Conservation (phyloP, 139 green algal genomes). For the Chlamydomonas applanata region DNA sequence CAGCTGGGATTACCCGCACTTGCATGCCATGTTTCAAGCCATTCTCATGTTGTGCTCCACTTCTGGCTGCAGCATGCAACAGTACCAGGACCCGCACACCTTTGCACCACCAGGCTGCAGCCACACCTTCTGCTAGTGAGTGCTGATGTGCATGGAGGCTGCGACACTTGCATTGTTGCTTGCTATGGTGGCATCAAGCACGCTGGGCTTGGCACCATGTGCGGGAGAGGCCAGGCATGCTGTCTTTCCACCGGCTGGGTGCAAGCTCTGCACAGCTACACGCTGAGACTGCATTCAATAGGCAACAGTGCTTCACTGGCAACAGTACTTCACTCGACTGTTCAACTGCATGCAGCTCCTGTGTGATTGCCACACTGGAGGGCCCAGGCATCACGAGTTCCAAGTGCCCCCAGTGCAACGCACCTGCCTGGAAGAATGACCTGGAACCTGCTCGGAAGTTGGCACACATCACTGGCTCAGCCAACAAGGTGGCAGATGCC, state of each 20-base stretch:
- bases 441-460: constrained; percentile 9
- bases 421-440: constrained; percentile 66
- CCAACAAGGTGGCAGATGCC: no score
- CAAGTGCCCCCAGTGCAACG: constrained; percentile 51
- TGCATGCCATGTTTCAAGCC: no score
- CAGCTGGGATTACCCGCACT: not conserved
- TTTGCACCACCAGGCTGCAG: constrained; percentile 44
- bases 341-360: constrained; percentile 31
- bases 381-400: constrained; percentile 61
- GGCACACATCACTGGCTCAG: no score
- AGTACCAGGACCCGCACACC: constrained; percentile 37
- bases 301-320: not conserved
- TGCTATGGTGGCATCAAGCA: not conserved
- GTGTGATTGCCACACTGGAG: constrained; percentile 56
- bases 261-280: no score
- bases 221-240: no score
- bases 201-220: no score
- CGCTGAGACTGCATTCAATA: not conserved
- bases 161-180: not conserved
- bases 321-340: not conserved
- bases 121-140: constrained; percentile 62
- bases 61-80: constrained; percentile 27
- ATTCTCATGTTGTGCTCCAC: not conserved
- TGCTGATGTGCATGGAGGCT: not conserved
- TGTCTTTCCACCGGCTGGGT: no score